A percentile compares a stretch with the other conserved stretches of the same genome.
Evolutionary conservation across 139 green algal genomes (phyloP).

Genomic region (Chlorella sp.): DNA sequence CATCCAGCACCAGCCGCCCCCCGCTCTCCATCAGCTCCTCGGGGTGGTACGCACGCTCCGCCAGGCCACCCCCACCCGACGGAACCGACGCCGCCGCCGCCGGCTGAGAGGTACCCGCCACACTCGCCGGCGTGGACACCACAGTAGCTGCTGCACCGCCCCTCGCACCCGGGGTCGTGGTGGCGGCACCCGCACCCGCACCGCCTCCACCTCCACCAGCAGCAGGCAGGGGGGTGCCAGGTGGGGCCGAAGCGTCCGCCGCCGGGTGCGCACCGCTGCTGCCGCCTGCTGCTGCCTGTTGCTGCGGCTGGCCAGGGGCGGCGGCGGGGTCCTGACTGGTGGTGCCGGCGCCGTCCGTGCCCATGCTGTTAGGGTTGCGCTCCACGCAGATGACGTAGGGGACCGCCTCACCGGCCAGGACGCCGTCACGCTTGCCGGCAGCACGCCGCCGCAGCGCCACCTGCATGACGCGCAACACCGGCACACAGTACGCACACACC

Average conservation of each 20-base stretch:
- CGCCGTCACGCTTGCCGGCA: conserved; percentile 70
- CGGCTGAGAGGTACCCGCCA: background rate
- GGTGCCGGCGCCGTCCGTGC: background rate
- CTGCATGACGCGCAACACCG: too few species aligned
- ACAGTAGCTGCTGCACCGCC: background rate
- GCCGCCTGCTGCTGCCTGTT: background rate
- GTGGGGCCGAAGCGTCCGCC: too few species aligned
- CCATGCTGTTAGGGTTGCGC: background rate
- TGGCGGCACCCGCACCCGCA: background rate
- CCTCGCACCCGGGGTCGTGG: background rate
- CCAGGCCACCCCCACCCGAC: conserved; percentile 53
- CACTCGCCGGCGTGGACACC: background rate
- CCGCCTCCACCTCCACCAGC: too few species aligned
- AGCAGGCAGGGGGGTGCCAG: background rate
- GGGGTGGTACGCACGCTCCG: conserved; percentile 83
- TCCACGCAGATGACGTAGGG: conserved; percentile 94
- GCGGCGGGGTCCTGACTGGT: background rate
- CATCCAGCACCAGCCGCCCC: conserved; percentile 62
- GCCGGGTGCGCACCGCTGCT: background rate
- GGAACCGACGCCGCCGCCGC: conserved; percentile 2
- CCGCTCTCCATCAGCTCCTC: conserved; percentile 75
- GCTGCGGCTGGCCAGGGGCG: conserved; percentile 3
- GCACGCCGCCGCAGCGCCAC: conserved; percentile 77
- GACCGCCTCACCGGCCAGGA: conserved; percentile 83
- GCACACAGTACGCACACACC: too few species aligned